Percentiles rank a stretch among this genome's conserved stretches.
phyloP scores from a whole-genome alignment of 352 stramenopile genomes.

The Globisporangium spiculum region DNA sequence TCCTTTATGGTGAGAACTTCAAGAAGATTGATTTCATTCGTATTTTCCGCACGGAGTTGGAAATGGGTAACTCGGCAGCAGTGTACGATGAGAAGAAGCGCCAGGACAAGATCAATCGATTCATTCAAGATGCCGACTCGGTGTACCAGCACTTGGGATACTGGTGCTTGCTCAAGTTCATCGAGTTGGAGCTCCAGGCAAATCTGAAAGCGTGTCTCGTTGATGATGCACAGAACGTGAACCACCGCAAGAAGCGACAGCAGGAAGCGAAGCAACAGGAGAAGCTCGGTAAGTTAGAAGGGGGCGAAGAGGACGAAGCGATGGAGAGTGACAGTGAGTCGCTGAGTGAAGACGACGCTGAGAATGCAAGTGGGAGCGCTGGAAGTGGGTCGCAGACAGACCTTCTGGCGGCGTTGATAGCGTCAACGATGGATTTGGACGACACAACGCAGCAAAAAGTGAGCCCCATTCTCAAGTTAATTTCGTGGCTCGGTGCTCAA shows the following conservation, averaged over 20 bases:
- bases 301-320: conserved; percentile 27
- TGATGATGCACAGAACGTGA: conserved; percentile 58
- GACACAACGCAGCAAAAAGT: conserved; percentile 34
- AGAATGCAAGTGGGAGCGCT: not conserved
- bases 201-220: conserved; percentile 73
- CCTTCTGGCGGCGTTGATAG: conserved; percentile 19
- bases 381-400: not conserved
- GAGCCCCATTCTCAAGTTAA: conserved; percentile 52
- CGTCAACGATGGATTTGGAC: conserved; percentile 37
- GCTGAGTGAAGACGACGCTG: conserved; percentile 1
- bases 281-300: conserved; percentile 19
- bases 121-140: conserved; percentile 63
- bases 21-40: conserved; percentile 69
- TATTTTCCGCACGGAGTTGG: conserved; percentile 56
- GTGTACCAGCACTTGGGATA: conserved; percentile 61
- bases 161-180: conserved; percentile 82
- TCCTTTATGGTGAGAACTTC: conserved; percentile 62
- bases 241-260: conserved; percentile 38
- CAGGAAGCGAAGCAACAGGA: conserved; percentile 9
- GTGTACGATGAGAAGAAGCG: conserved; percentile 74
- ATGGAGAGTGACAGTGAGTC: conserved; percentile 21
- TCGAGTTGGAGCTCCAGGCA: conserved; percentile 70
- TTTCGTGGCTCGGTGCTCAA: conserved; percentile 41
- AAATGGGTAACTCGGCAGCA: conserved; percentile 69
- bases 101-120: conserved; percentile 67